These are phyloP conservation scores for Talaromyces sp. DNA, from an alignment of 2,329 filamentous ascomycete genomes.

Conservation along the genomic window DNA sequence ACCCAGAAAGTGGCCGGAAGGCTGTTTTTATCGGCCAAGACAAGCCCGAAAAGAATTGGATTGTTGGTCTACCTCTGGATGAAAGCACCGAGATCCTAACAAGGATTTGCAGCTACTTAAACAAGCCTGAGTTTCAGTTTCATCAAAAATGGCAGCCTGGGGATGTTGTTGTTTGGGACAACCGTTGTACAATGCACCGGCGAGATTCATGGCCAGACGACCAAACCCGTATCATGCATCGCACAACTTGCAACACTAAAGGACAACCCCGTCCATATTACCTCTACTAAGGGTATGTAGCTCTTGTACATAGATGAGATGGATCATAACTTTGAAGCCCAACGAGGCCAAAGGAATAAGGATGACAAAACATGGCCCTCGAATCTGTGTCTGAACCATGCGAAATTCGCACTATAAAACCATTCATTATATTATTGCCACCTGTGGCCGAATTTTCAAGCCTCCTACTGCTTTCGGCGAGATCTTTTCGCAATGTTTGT, in stretches of 20 bases:
- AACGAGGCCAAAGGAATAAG: neutral
- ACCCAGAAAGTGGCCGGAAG: neutral
- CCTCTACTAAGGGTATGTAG: neutral
- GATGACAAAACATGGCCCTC: neutral
- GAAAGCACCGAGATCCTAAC: neutral
- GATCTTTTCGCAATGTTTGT: neutral
- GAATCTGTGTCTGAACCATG: neutral
- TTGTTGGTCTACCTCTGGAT: neutral
- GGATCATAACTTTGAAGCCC: neutral
- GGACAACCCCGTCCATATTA: neutral
- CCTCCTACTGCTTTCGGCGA: neutral
- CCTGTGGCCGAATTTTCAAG: neutral
- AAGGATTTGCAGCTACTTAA: neutral
- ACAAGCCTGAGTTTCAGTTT: neutral
- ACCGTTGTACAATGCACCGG: neutral
- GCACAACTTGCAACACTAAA: neutral
- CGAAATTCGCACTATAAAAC: neutral
- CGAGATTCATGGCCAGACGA: neutral
- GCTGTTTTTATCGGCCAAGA: neutral
- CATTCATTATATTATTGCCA: neutral
- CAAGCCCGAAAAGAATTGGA: neutral
- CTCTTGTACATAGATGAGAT: neutral
- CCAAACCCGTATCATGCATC: neutral
- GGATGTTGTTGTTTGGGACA: neutral
- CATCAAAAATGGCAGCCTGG: neutral